Percentiles rank a stretch among this genome's conserved stretches.
Evolutionary conservation across 805 yeast species (phyloP).

Genomic region (Yueomyces sp.): DNA sequence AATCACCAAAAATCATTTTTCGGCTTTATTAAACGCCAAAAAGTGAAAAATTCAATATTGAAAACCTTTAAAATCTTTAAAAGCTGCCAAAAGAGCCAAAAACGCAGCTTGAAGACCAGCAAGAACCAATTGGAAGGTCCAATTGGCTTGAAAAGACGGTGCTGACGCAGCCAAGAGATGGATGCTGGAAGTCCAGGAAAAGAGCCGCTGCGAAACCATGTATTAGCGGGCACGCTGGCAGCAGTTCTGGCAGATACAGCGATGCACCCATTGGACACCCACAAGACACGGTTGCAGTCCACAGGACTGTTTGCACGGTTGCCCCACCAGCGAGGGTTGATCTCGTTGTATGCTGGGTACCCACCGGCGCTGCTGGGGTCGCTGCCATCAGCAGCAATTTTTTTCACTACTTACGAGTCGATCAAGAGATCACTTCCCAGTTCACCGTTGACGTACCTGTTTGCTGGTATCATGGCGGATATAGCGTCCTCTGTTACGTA

Average conservation of each 20-base stretch:
- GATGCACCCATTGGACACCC: conserved; percentile 95
- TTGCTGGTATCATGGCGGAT: conserved; percentile 91
- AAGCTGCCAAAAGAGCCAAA: too few species aligned
- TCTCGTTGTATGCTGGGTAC: conserved; percentile 62
- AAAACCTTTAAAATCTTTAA: too few species aligned
- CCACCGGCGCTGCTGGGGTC: conserved; percentile 86
- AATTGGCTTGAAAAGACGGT: too few species aligned
- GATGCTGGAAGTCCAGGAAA: too few species aligned
- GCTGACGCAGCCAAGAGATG: too few species aligned
- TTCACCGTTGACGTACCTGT: conserved; percentile 60
- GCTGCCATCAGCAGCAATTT: conserved; percentile 87
- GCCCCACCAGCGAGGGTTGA: neutral
- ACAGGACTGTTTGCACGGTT: conserved; percentile 27
- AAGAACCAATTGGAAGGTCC: too few species aligned
- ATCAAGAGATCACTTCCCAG: conserved; percentile 33
- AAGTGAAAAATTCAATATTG: too few species aligned
- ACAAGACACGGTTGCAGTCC: conserved; percentile 83
- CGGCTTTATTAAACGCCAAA: too few species aligned
- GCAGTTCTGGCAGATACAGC: conserved; percentile 57
- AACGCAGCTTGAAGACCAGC: too few species aligned
- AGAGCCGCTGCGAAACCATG: neutral
- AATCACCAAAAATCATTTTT: too few species aligned
- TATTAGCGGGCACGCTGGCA: neutral
- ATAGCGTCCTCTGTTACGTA: conserved; percentile 76
- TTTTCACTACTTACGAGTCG: conserved; percentile 81